A percentile compares a stretch with the other conserved stretches of the same genome.
Evolutionary conservation across 495 filamentous ascomycete genomes (phyloP).

Genomic region (Penicillium simplicissimum): DNA sequence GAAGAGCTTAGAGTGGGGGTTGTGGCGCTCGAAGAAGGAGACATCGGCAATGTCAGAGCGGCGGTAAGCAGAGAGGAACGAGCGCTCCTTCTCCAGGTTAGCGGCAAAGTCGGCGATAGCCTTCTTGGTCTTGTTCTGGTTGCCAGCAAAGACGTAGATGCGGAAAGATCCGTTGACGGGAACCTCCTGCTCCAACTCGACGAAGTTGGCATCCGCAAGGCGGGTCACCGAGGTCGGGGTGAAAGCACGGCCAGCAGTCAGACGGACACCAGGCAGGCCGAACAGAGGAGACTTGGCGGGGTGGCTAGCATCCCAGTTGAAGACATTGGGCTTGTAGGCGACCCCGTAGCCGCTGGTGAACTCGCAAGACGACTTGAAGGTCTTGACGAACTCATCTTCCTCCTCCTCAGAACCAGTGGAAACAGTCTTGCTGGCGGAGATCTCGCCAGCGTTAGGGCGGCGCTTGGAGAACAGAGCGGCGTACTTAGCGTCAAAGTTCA

Average conservation of each 20-base stretch:
- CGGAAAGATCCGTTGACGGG: constrained; percentile 86
- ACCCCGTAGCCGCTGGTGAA: constrained; percentile 69
- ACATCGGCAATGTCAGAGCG: constrained; percentile 62
- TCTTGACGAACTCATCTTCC: constrained; percentile 63
- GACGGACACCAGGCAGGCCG: constrained; percentile 57
- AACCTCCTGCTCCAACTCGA: constrained; percentile 85
- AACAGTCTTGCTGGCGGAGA: constrained; percentile 45
- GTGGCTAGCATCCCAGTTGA: constrained; percentile 74
- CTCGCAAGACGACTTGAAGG: constrained; percentile 65
- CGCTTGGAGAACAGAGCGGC: constrained; percentile 63
- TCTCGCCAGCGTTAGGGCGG: constrained; percentile 58
- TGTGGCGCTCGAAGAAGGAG: constrained; percentile 76
- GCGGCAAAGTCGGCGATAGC: constrained; percentile 69
- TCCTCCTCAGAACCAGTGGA: constrained; percentile 30
- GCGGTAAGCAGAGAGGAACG: constrained; percentile 68
- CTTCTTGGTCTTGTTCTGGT: constrained; percentile 54
- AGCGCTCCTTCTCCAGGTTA: constrained; percentile 61
- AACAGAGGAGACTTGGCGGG: constrained; percentile 70
- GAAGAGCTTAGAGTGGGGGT: constrained; percentile 80
- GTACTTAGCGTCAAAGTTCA: constrained; percentile 72
- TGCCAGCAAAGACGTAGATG: constrained; percentile 80
- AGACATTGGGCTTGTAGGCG: constrained; percentile 59
- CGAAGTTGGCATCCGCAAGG: constrained; percentile 80
- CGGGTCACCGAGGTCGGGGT: constrained; percentile 76
- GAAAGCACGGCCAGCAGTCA: constrained; percentile 70